Percentiles rank a stretch among this genome's conserved stretches.
These are phyloP conservation scores for Monosporascus sp. DNA, from an alignment of 2,329 filamentous ascomycete genomes.

Conservation along the genomic window DNA sequence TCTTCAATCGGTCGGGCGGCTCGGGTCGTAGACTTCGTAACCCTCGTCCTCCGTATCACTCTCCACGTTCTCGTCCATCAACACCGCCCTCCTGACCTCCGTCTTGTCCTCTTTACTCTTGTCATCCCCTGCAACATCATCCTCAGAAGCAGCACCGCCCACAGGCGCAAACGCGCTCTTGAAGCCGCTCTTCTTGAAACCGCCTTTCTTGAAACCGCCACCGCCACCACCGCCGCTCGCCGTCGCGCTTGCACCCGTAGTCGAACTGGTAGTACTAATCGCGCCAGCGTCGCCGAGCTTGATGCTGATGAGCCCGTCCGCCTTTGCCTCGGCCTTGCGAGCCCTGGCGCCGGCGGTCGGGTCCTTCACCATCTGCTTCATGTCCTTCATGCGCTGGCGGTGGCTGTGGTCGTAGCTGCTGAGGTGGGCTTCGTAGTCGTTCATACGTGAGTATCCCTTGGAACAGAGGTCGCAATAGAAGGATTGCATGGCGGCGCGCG, in stretches of 20 bases:
- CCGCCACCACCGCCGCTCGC: slow-evolving; percentile 20
- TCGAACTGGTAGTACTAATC: slow-evolving; percentile 7
- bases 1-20: slow-evolving; percentile 54
- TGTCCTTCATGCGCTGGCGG: slow-evolving; percentile 82
- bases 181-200: slow-evolving; percentile 79
- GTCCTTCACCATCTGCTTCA: slow-evolving; percentile 78
- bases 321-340: slow-evolving; percentile 65
- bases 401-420: slow-evolving; percentile 94
- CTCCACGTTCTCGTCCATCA: slow-evolving; percentile 36
- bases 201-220: slow-evolving; percentile 61
- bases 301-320: slow-evolving; percentile 64
- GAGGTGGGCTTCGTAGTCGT: slow-evolving; percentile 93
- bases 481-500: slow-evolving; percentile 70
- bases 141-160: slow-evolving; percentile 38
- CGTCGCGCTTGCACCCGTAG: slow-evolving; percentile 17
- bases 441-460: slow-evolving; percentile 92
- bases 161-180: slow-evolving; percentile 67
- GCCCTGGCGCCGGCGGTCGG: slow-evolving; percentile 61
- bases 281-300: slow-evolving; percentile 44
- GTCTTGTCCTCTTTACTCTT: slow-evolving; percentile 34
- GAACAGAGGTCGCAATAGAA: slow-evolving; percentile 86
- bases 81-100: slow-evolving; percentile 16
- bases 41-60: slow-evolving; percentile 67
- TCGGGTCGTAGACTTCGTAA: slow-evolving; percentile 64
- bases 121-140: slow-evolving; percentile 23